phyloP scores from a whole-genome alignment of 257 asterid species.

The Jacaranda mimosifolia region DNA sequence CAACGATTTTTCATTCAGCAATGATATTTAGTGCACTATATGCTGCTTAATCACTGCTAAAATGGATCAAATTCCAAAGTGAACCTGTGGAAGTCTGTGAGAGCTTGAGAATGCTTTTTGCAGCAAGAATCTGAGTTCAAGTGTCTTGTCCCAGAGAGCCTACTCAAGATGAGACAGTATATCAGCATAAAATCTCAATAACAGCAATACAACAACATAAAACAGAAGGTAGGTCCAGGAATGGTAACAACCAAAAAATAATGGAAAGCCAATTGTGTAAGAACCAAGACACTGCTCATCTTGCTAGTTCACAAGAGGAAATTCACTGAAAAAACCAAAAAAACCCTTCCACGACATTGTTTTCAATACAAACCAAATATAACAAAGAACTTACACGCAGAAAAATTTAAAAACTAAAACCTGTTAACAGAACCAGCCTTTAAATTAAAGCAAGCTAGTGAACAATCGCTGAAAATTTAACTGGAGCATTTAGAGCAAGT shows the following conservation, averaged over 20 bases:
- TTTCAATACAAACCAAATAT: conserved; percentile 4
- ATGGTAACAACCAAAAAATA: not conserved
- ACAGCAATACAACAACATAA: conserved; percentile 1
- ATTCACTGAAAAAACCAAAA: not conserved
- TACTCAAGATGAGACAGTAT: conserved; percentile 40
- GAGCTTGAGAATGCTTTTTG: conserved; percentile 83
- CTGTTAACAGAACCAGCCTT: not conserved
- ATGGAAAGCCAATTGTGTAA: not conserved
- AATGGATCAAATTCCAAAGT: conserved; percentile 22
- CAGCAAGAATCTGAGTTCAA: conserved; percentile 90
- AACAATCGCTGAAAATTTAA: not conserved
- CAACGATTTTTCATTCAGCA: conserved; percentile 19
- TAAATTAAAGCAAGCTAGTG: not conserved
- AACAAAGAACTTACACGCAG: not conserved
- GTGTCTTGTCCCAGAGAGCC: conserved; percentile 98
- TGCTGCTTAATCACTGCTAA: not conserved
- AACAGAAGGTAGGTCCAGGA: not conserved
- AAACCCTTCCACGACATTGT: not conserved
- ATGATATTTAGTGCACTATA: conserved; percentile 18
- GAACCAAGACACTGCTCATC: conserved; percentile 11
- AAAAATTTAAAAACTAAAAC: not conserved
- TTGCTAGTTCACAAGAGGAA: not conserved
- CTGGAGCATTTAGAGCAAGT: not conserved
- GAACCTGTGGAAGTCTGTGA: conserved; percentile 96
- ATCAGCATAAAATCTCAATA: conserved; percentile 37